phyloP scores from a whole-genome alignment of 139 green algal genomes.

The Ettlia oleoabundans region DNA sequence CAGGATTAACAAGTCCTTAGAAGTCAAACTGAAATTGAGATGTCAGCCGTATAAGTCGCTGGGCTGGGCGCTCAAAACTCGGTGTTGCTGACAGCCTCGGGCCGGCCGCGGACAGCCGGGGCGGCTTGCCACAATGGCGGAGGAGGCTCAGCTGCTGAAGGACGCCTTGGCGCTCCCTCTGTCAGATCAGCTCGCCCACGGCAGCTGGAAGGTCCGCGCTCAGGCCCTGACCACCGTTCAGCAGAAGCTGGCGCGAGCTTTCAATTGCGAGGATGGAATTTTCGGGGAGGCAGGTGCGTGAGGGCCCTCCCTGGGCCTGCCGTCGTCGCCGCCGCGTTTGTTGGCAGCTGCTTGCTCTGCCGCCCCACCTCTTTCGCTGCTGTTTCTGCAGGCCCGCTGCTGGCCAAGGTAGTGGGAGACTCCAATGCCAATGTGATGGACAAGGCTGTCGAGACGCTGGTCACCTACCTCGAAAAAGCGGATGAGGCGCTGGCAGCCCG shows the following conservation, averaged over 20 bases:
- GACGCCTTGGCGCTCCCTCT: slow-evolving; percentile 73
- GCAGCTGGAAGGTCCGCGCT: slow-evolving; percentile 90
- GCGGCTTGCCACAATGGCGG: background rate
- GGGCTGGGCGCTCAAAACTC: background rate
- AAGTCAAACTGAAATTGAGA: background rate
- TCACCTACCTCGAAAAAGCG: slow-evolving; percentile 66
- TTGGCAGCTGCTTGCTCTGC: background rate
- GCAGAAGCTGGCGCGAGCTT: slow-evolving; percentile 57
- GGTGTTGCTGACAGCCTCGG: background rate
- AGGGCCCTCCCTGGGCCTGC: background rate
- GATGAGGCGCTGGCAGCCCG: slow-evolving; percentile 54
- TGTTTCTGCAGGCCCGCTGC: slow-evolving; percentile 69
- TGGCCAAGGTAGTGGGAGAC: slow-evolving; percentile 85
- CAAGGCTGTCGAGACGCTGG: slow-evolving; percentile 87
- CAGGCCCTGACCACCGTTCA: slow-evolving; percentile 83
- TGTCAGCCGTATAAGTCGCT: background rate
- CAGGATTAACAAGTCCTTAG: background rate
- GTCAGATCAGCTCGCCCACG: slow-evolving; percentile 71
- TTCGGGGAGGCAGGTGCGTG: slow-evolving; percentile 73
- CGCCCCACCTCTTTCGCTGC: background rate
- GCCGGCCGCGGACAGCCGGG: background rate
- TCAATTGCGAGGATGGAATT: slow-evolving; percentile 66
- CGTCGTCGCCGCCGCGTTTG: background rate
- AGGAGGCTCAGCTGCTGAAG: slow-evolving; percentile 69
- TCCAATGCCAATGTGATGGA: slow-evolving; percentile 91